A percentile compares a stretch with the other conserved stretches of the same genome.
Evolutionary conservation across 495 filamentous ascomycete species (phyloP).

Genomic region (Staphylotrichum tortipilum): DNA sequence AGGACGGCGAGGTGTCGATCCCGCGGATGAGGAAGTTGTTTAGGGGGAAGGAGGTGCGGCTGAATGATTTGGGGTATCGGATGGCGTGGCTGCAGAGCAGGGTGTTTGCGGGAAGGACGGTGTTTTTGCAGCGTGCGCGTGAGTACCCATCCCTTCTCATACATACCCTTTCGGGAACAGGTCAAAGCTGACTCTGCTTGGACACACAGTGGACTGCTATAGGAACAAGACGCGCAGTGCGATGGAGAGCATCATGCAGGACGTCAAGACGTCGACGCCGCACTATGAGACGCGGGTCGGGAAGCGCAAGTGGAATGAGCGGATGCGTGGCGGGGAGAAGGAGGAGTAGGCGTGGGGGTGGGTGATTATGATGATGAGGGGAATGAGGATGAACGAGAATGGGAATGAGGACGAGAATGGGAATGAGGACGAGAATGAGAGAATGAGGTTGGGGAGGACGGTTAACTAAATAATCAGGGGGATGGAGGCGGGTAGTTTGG

Average conservation of each 20-base stretch:
- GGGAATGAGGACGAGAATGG: too few relatives aligned
- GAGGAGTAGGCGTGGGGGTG: slow-evolving; percentile 15
- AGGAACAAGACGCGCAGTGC: slow-evolving; percentile 82
- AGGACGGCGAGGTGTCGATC: slow-evolving; percentile 59
- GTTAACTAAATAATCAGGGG: too few relatives aligned
- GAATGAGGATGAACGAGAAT: too few relatives aligned
- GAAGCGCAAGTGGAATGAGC: slow-evolving; percentile 74
- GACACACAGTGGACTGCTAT: slow-evolving; percentile 73
- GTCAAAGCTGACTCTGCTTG: not conserved
- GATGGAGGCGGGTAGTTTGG: too few relatives aligned
- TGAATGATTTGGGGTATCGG: slow-evolving; percentile 89
- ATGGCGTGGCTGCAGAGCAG: slow-evolving; percentile 94
- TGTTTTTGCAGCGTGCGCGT: slow-evolving; percentile 92
- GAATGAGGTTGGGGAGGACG: too few relatives aligned
- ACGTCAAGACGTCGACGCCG: slow-evolving; percentile 58
- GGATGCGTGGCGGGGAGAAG: slow-evolving; percentile 38
- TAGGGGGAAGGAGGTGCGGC: slow-evolving; percentile 66
- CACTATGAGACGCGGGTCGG: slow-evolving; percentile 87
- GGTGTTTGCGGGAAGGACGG: slow-evolving; percentile 69
- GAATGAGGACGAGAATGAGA: too few relatives aligned
- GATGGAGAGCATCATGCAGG: slow-evolving; percentile 65
- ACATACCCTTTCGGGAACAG: too few relatives aligned
- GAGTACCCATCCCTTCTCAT: slow-evolving; percentile 35
- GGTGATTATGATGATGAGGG: not conserved
- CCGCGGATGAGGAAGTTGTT: slow-evolving; percentile 59